Conservation (phyloP, 192 early-diverging fungal species). For the Backusella luteola region DNA sequence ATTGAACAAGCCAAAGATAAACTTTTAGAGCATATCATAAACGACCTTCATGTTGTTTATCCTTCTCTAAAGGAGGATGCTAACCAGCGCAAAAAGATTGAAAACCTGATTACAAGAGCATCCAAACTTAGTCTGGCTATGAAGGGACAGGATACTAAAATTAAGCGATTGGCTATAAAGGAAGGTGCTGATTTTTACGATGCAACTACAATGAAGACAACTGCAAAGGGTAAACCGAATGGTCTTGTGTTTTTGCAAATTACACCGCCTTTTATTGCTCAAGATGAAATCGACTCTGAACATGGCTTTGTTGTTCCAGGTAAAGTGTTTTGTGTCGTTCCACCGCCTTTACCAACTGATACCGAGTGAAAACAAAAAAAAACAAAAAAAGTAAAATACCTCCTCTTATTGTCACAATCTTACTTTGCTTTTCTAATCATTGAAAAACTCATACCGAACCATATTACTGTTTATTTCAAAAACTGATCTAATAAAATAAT, state of each 20-base stretch:
- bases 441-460: not conserved
- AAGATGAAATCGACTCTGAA: conserved; percentile 21
- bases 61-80: conserved; percentile 14
- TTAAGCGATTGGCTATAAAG: not conserved
- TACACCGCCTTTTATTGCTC: conserved; percentile 11
- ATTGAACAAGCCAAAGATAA: conserved; percentile 21
- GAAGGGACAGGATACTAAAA: conserved; percentile 35
- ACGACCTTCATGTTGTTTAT: conserved; percentile 31
- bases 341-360: not conserved
- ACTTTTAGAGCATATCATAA: conserved; percentile 30
- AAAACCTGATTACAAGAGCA: conserved; percentile 38
- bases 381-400: not conserved
- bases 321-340: conserved; percentile 25
- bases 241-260: conserved; percentile 17
- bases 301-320: conserved; percentile 29
- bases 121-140: conserved; percentile 43
- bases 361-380: not conserved
- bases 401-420: not conserved
- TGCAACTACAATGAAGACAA: not conserved
- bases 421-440: not conserved
- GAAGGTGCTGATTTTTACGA: conserved; percentile 4
- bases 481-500: no score
- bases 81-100: conserved; percentile 24
- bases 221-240: conserved; percentile 13
- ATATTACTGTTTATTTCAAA: no score